Evolutionary conservation across 1,284 basidiomycete genomes (phyloP), one percentile per base, ranked within the genome.

Genomic region (Ganoderma resinaceum): DNA sequence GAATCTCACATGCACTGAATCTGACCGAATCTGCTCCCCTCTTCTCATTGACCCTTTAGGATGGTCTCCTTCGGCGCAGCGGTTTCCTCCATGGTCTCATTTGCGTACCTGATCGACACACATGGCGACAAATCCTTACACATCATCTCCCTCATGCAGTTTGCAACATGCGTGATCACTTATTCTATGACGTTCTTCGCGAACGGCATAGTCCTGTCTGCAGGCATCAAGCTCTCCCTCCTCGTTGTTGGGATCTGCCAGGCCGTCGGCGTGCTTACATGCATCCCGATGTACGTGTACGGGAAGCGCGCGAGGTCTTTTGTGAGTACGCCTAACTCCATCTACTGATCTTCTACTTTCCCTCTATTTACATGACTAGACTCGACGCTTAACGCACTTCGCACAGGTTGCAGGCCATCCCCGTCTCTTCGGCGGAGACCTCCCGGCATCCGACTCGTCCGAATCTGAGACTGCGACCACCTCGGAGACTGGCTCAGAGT

Each of bases 131-230:
- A 82, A 70, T 80, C 82, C 2, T 74, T 84, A 33, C 82, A 85
- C 71, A 79, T 82, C 63, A 75, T 85, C 65, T 81, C 83, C 3
- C 72, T 84, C 49, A 80, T 77, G 70, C 84, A 83, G 74, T 82
- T 85, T 68, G 73, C 75, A 60, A 85, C 84, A 73, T 82, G 82
- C 65, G 79, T 84, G 75, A 80, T 85, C 58, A 77, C 82, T 29
- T 85, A 84, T 70, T 80, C 79, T 8, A 81, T 83, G 69, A 83
- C 81, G 18, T 83, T 84, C 72, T 84, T 84, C 70, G 82, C 83
- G 0, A 84, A 84, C 70, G 81, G 82, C 42, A 82, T 84, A 79
- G 78, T 84, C 38, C 70, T 76, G 35, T 65, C 70, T 31, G 73
- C 77, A 37, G 82, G 82, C 23, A 80, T 82, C 62, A 80, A 79